Conservation (phyloP, 441 rosid genomes). For the Syzygium syzygioides region DNA sequence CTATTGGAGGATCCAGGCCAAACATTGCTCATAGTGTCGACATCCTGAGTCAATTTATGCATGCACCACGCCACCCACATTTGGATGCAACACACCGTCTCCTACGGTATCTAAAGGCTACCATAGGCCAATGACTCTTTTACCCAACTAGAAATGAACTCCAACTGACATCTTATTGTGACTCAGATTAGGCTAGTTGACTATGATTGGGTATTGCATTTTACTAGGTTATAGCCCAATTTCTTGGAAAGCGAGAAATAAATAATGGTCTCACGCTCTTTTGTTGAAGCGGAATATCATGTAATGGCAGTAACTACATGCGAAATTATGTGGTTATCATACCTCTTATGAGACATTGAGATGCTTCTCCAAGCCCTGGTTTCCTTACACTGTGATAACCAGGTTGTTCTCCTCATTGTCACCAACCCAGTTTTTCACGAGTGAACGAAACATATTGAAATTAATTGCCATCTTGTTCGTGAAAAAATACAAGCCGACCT, state of each 20-base stretch:
- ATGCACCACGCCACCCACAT: not conserved
- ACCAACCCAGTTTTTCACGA: not conserved
- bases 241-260: slow-evolving; percentile 2
- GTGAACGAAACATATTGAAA: not conserved
- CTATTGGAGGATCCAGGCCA: not conserved
- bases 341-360: too few species aligned
- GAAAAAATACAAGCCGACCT: not conserved
- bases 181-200: slow-evolving; percentile 7
- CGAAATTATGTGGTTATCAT: not conserved
- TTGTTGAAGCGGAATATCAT: not conserved
- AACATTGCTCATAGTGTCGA: not conserved
- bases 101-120: not conserved
- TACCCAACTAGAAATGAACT: not conserved
- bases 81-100: not conserved
- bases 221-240: not conserved
- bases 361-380: not conserved
- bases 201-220: too few species aligned
- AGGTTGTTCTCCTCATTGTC: not conserved
- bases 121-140: not conserved
- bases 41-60: slow-evolving; percentile 5
- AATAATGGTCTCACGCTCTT: not conserved
- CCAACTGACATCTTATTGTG: not conserved
- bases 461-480: too few species aligned
- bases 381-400: not conserved
- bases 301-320: not conserved